phyloP scores from a whole-genome alignment of 108 stramenopile species.

The Nitzschia inconspicua region DNA sequence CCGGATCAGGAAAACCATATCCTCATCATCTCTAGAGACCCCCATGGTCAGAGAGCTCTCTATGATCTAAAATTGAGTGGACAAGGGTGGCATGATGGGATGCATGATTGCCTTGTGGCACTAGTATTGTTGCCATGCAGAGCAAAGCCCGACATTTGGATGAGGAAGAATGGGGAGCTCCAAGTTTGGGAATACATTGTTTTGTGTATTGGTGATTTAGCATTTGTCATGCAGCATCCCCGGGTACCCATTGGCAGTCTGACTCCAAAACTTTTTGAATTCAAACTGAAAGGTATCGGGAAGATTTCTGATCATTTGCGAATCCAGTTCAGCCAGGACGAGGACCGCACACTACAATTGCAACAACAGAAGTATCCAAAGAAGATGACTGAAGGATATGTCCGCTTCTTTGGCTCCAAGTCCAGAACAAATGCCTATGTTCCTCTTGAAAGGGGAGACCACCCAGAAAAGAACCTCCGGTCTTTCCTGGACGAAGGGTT shows the following conservation, averaged over 20 bases:
- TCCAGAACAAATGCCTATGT: constrained; percentile 3
- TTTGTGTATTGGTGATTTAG: too few species aligned
- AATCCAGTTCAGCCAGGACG: neutral
- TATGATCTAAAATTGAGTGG: constrained; percentile 27
- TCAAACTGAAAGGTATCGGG: constrained; percentile 30
- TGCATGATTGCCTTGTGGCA: neutral
- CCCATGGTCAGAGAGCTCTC: too few species aligned
- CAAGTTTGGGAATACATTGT: constrained; percentile 35
- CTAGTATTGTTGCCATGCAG: constrained; percentile 25
- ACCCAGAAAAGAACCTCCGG: constrained; percentile 1
- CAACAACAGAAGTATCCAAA: constrained; percentile 15
- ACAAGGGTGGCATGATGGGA: constrained; percentile 5
- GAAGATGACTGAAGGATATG: constrained; percentile 15
- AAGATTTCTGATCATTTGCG: constrained; percentile 5
- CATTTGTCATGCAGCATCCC: constrained; percentile 26
- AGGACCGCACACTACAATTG: constrained; percentile 6
- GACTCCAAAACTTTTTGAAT: neutral
- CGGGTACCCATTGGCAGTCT: constrained; percentile 2
- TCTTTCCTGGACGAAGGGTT: neutral
- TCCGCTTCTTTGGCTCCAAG: constrained; percentile 21
- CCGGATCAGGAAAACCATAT: constrained; percentile 17
- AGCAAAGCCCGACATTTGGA: constrained; percentile 43
- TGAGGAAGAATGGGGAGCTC: too few species aligned
- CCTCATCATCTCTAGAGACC: constrained; percentile 21
- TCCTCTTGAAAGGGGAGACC: constrained; percentile 14